A percentile compares a stretch with the other conserved stretches of the same genome.
These are phyloP conservation scores for Bjerkandera adusta DNA, from an alignment of 1,284 basidiomycete species.

Conservation along the genomic window DNA sequence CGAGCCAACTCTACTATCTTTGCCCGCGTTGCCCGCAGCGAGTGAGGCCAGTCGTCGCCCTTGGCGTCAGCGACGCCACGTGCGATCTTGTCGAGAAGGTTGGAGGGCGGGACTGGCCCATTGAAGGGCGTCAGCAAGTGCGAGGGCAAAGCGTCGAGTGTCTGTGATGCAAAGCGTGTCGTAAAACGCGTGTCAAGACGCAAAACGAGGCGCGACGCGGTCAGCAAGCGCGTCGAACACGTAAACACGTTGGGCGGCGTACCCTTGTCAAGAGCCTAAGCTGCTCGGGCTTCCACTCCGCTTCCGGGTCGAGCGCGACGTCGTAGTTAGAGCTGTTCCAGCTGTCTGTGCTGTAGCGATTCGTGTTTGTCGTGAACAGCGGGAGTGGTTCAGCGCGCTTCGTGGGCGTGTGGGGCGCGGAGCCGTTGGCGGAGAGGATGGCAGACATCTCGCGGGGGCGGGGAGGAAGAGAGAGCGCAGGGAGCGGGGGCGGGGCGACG, in stretches of 20 bases:
- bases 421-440: slow-evolving; percentile 26
- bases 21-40: slow-evolving; percentile 71
- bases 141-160: slow-evolving; percentile 76
- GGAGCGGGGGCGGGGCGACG: slow-evolving; percentile 32
- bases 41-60: slow-evolving; percentile 77
- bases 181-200: slow-evolving; percentile 10
- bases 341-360: slow-evolving; percentile 74
- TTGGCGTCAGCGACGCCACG: slow-evolving; percentile 69
- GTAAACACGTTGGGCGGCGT: slow-evolving; percentile 25
- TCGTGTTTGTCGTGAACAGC: slow-evolving; percentile 42
- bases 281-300: slow-evolving; percentile 74
- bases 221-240: slow-evolving; percentile 2
- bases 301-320: slow-evolving; percentile 54
- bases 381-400: slow-evolving; percentile 34
- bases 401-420: slow-evolving; percentile 37
- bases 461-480: slow-evolving; percentile 35
- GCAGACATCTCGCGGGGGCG: slow-evolving; percentile 32
- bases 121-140: slow-evolving; percentile 81
- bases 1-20: slow-evolving; percentile 76
- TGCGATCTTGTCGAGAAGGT: slow-evolving; percentile 80
- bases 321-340: slow-evolving; percentile 78
- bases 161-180: slow-evolving; percentile 38
- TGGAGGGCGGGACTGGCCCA: slow-evolving; percentile 75
- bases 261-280: slow-evolving; percentile 64
- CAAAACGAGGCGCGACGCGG: slow-evolving; percentile 12